Evolutionary conservation across 164 flowering plant species (phyloP), one percentile per base, ranked within the genome.

Genomic region (Piper betle): DNA sequence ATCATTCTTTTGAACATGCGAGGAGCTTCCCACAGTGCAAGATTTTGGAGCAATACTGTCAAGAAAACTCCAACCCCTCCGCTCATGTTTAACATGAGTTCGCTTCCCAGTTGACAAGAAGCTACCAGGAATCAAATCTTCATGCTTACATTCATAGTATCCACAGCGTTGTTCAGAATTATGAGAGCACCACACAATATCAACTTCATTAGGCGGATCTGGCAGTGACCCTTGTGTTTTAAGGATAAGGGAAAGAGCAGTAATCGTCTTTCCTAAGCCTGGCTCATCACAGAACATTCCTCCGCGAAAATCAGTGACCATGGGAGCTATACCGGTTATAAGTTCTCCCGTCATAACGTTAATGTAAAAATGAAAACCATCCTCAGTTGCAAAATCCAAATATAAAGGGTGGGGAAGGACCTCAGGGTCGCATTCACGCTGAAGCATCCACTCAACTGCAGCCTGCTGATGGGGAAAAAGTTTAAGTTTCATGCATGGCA

Each of bases 271-370:
- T 25, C 98, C 98, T 59, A 93, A 73, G 48, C 98, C 98, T 67
- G 98, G 98, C 72, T 93, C 98, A 78, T 93, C 98, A 73, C 98
- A 93, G 72, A 93, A 93, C 90, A 93, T 79, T 60, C 98, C 98
- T 46, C 98, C 98, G 72, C 69, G 80, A 57, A 90, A 93, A 74
- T 93, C 98, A 69, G 53, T 81, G n/a, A 86, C 60, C 4, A 78
- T 79, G 17, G 98, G 97, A 71, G 73, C 77, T 37, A 55, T 19
- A 55, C 83, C 90, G 58, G 82, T 72, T 39, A 72, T 71, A 66
- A 88, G 77, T 75, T 87, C 81, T 60, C 98, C 98, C 69, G 96
- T 79, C 64, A 87, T 81, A 53, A 69, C 37, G 71, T 84, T 82
- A 25, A 92, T 63, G 77, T 68, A 75, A 67, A 87, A 81, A 57